phyloP scores from a whole-genome alignment of 139 green algal genomes.

The Limnomonas spitsbergensis region DNA sequence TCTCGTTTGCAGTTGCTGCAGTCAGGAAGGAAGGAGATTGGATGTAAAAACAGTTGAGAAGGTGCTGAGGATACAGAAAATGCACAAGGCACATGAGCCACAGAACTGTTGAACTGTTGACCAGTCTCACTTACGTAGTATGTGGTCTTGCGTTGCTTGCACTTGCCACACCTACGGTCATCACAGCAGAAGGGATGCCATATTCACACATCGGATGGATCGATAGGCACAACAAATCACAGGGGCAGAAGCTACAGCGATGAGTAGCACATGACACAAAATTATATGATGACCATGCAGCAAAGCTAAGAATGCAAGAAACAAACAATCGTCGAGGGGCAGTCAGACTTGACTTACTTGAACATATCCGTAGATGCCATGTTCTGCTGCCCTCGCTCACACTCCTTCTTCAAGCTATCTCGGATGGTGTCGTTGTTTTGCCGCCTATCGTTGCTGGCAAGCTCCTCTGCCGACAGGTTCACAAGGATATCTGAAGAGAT shows the following conservation, averaged over 20 bases:
- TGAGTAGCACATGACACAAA: no score
- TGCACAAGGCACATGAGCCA: neutral
- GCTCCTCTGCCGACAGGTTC: slow-evolving; percentile 79
- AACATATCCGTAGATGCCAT: slow-evolving; percentile 92
- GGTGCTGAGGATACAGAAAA: neutral
- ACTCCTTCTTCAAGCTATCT: slow-evolving; percentile 76
- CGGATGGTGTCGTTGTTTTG: slow-evolving; percentile 81
- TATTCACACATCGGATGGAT: no score
- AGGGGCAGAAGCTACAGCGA: no score
- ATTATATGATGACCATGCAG: no score
- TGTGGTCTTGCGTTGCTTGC: slow-evolving; percentile 79
- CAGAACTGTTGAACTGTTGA: neutral
- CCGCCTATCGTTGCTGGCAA: slow-evolving; percentile 76
- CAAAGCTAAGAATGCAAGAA: no score
- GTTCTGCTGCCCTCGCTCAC: slow-evolving; percentile 47
- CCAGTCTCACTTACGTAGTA: slow-evolving; percentile 56
- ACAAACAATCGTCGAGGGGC: no score
- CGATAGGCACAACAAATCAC: no score
- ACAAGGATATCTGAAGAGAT: slow-evolving; percentile 63
- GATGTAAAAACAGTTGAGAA: neutral
- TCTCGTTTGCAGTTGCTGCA: slow-evolving; percentile 70
- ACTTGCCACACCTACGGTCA: slow-evolving; percentile 91
- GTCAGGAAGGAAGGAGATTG: neutral
- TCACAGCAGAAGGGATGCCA: no score
- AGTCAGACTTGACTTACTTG: no score